A percentile compares a stretch with the other conserved stretches of the same genome.
These are phyloP conservation scores for Cyphellophora europaea DNA, from an alignment of 2,329 filamentous ascomycete genomes.

Conservation along the genomic window DNA sequence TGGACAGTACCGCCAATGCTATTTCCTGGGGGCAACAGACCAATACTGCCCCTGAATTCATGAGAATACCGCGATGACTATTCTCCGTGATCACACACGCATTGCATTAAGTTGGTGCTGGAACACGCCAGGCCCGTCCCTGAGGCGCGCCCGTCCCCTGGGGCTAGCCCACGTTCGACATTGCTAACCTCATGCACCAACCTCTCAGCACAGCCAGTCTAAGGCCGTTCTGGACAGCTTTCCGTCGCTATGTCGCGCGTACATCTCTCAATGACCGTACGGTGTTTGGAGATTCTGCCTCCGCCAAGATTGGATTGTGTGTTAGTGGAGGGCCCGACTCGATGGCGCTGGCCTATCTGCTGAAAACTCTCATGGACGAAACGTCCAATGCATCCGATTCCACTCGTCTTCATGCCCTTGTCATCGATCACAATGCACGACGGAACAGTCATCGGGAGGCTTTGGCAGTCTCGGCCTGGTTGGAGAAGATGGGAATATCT, in stretches of 20 bases:
- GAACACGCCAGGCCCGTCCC: too few species aligned
- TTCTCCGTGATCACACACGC: too few species aligned
- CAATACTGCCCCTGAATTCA: too few species aligned
- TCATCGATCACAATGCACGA: conserved; percentile 54
- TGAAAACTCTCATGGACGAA: conserved; percentile 39
- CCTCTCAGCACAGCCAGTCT: not conserved
- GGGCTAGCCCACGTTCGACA: too few species aligned
- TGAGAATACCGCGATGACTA: too few species aligned
- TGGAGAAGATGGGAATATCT: conserved; percentile 34
- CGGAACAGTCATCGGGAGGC: conserved; percentile 47
- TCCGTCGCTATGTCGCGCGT: not conserved
- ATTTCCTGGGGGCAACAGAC: too few species aligned
- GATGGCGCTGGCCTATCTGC: conserved; percentile 84
- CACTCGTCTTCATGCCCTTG: conserved; percentile 41
- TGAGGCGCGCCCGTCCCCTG: too few species aligned
- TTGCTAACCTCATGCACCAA: too few species aligned
- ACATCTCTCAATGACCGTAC: not conserved
- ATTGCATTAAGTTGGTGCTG: too few species aligned
- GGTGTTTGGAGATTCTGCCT: not conserved
- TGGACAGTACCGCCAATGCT: too few species aligned
- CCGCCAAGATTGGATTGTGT: conserved; percentile 43
- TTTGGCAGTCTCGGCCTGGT: conserved; percentile 36
- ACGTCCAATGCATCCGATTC: conserved; percentile 14
- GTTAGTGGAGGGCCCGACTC: conserved; percentile 92
- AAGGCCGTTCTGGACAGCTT: not conserved